Base-by-base conservation (phyloP, 2,329 filamentous ascomycete species). In the Aspergillus aculeatinus region DNA sequence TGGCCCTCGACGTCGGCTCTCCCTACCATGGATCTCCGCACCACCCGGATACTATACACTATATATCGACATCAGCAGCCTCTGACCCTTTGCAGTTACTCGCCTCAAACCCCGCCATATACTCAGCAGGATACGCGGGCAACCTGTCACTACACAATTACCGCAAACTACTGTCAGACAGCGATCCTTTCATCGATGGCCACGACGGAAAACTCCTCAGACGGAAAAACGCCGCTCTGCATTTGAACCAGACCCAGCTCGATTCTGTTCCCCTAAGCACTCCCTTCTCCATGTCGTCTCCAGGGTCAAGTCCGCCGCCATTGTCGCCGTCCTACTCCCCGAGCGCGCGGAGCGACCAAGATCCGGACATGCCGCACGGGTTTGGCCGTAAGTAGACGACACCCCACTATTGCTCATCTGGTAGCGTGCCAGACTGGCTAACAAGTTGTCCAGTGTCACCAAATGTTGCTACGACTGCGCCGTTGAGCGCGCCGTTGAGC, bases 311-410 rank as follows among this genome's bases (percentile, higher is more conserved):
- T 58, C 70, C 74, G 19, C 74, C 74, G 49, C 73, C 74, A 14
- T 59, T 77, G 31, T 76, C 74, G 33, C 75, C 73, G 10, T 76
- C 74, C 14, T 73, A 72, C 59, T 76, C 74, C 12, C 69, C 73
- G 14, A 74, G 73, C 59, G 61, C 72, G 6, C 49, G 71, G 48
- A 74, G 73, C 59, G 72, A 74, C 49, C 65, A 65, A 48, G 71
- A 70, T 21, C 61, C 65, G 23, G 72, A 72, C 42, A 60, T 65
- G 23, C 58, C 67, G 48, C 67, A 70, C 55, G 60, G 60, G 6
- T 65, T 64, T 48, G 51, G 64, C 50, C 60, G 68, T 70, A 54
- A 59, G 67, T 61, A 33, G 23, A 50, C 14, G 21, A 23, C 51
- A 25, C 39, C 51, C 19, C n/a, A 10, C n/a, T 54, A 3, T 51